These are phyloP conservation scores for Botrytis fragariae DNA, from an alignment of 2,329 filamentous ascomycete species.

Conservation along the genomic window DNA sequence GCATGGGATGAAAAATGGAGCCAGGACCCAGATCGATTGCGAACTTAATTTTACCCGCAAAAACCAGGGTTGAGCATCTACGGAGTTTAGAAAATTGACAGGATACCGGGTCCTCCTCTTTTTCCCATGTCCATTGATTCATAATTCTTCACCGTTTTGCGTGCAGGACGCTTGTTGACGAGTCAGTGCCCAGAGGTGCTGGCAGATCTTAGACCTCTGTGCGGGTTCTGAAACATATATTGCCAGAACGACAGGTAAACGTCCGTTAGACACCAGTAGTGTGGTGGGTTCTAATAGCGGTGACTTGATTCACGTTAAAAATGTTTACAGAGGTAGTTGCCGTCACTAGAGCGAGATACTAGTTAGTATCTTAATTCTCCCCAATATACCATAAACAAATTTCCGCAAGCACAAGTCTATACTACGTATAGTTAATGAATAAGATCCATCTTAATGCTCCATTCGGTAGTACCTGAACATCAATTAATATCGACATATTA, in stretches of 20 bases:
- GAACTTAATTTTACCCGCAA: neutral
- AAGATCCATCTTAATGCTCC: slow-evolving; percentile 16
- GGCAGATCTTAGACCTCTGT: neutral
- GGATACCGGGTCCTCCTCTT: neutral
- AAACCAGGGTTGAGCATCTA: neutral
- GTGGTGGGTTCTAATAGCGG: slow-evolving; percentile 6
- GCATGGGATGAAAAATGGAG: neutral
- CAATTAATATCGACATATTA: slow-evolving; percentile 9
- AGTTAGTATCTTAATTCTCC: neutral
- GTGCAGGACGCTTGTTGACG: slow-evolving; percentile 8
- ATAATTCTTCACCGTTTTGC: slow-evolving; percentile 17
- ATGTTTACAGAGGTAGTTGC: slow-evolving; percentile 4
- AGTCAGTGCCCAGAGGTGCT: slow-evolving; percentile 10
- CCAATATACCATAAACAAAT: slow-evolving; percentile 2
- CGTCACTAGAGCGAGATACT: neutral
- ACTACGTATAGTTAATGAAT: neutral
- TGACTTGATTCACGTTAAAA: neutral
- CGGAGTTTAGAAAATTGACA: neutral
- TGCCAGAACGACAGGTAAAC: slow-evolving; percentile 1
- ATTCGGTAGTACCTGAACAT: neutral
- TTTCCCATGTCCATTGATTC: neutral
- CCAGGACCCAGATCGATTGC: slow-evolving; percentile 12
- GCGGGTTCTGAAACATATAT: slow-evolving; percentile 16
- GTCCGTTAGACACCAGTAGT: slow-evolving; percentile 3
- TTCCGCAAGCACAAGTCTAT: neutral